Evolutionary conservation across 148 eudicot species (phyloP), one percentile per base, ranked within the genome.

Genomic region (Beta vulgaris): DNA sequence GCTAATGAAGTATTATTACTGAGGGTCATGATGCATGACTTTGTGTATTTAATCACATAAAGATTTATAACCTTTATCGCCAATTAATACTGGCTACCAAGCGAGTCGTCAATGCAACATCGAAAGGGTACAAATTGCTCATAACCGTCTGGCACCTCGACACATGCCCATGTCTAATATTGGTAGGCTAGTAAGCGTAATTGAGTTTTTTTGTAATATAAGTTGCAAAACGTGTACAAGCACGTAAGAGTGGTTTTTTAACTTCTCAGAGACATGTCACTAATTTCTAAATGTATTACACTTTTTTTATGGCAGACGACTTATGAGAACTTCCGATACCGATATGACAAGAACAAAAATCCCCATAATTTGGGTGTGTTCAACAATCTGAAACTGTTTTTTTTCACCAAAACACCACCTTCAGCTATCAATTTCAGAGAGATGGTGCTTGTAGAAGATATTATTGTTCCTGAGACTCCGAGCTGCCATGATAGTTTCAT

Each of bases 241-340:
- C 15, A 18, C 35, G 10, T 31, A 32, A 16, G 4, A 2, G 32
- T 61, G n/a, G n/a, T n/a, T n/a, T n/a, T n/a, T n/a, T n/a, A n/a
- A n/a, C n/a, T n/a, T n/a, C n/a, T n/a, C n/a, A n/a, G n/a, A n/a
- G n/a, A n/a, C n/a, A n/a, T n/a, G n/a, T n/a, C n/a, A 31, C 25
- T 60, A 15, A 54, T 54, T 53, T 75, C 78, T 80, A 48, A 80
- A 69, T 40, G 43, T 51, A 28, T n/a, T n/a, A 18, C 49, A 12
- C n/a, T n/a, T 70, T 70, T 79, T 58, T 71, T 76, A 80, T 70
- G 79, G 76, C 83, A 80, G 83, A 80, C 83, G 15, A 88, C 91
- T 15, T 88, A 88, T 64, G 91, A 88, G 82, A 85, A 83, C 77
- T 88, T 88, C 74, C 77, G 91, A 59, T 84, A 82, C 70, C 78